A percentile compares a stretch with the other conserved stretches of the same genome.
These are phyloP conservation scores for Phascolomyces articulosus DNA, from an alignment of 371 early-diverging fungal species.

Conservation along the genomic window DNA sequence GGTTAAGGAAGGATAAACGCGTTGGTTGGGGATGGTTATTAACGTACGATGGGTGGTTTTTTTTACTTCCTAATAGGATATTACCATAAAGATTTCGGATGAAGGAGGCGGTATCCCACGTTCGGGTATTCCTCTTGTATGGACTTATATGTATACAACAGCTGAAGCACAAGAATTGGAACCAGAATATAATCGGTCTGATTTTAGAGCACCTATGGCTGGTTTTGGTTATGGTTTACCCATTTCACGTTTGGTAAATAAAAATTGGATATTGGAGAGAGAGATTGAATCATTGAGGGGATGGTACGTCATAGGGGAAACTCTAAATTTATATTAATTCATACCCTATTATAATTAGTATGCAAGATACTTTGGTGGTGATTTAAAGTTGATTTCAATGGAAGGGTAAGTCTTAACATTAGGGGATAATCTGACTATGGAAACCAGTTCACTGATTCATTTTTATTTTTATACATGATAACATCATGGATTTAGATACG, in stretches of 20 bases:
- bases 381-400: conserved; percentile 92
- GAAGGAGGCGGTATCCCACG: conserved; percentile 98
- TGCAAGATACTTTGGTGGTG: conserved; percentile 96
- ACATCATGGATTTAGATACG: conserved; percentile 75
- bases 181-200: conserved; percentile 81
- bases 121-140: conserved; percentile 88
- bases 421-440: too few relatives aligned
- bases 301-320: not conserved
- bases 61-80: conserved; percentile 75
- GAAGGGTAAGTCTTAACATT: conserved; percentile 95
- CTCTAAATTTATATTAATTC: not conserved
- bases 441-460: too few relatives aligned
- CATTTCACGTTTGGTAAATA: conserved; percentile 72
- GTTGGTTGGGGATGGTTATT: not conserved
- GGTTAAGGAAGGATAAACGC: not conserved
- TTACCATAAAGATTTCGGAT: conserved; percentile 96
- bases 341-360: conserved; percentile 44
- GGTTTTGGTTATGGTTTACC: conserved; percentile 98
- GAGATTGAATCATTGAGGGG: not conserved
- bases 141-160: conserved; percentile 98
- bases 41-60: too few relatives aligned
- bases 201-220: conserved; percentile 97
- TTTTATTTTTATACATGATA: too few relatives aligned
- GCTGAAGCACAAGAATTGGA: conserved; percentile 88
- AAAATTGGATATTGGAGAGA: too few relatives aligned